Conservation (phyloP, 1,284 basidiomycete species). For the Schizophyllum commune region DNA sequence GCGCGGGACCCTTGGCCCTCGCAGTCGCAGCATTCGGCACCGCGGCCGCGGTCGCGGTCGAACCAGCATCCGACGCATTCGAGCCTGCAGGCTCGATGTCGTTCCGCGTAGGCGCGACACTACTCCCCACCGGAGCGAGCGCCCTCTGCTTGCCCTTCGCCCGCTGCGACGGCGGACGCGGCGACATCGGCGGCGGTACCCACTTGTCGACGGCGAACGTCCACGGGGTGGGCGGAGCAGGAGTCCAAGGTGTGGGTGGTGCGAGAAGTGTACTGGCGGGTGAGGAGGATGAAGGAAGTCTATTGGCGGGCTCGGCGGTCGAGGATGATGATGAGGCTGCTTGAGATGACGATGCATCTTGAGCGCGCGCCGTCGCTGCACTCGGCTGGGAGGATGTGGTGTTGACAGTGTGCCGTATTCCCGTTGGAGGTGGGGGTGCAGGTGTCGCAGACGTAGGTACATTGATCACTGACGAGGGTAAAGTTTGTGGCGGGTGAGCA, state of each 20-base stretch:
- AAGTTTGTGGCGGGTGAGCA: background rate
- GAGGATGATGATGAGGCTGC: no score
- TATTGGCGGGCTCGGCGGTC: no score
- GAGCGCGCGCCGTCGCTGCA: no score
- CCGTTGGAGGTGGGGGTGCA: no score
- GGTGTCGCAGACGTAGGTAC: no score
- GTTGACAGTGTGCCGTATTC: no score
- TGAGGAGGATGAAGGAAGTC: no score
- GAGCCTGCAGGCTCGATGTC: no score
- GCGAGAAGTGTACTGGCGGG: background rate
- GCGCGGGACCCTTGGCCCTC: no score
- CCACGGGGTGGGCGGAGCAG: background rate
- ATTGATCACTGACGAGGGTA: background rate
- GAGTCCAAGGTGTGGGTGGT: background rate
- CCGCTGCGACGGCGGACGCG: background rate
- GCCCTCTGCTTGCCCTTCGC: slow-evolving; percentile 7
- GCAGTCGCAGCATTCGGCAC: no score
- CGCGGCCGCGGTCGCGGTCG: background rate
- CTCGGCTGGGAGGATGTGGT: no score
- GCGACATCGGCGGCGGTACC: background rate
- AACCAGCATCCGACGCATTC: background rate
- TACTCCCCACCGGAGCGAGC: slow-evolving; percentile 6
- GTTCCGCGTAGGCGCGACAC: background rate
- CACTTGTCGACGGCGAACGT: background rate
- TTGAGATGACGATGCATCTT: no score